Percentiles rank a stretch among this genome's conserved stretches.
Conservation (phyloP, 106 monocot genomes). For the Cymbidium sinense region DNA sequence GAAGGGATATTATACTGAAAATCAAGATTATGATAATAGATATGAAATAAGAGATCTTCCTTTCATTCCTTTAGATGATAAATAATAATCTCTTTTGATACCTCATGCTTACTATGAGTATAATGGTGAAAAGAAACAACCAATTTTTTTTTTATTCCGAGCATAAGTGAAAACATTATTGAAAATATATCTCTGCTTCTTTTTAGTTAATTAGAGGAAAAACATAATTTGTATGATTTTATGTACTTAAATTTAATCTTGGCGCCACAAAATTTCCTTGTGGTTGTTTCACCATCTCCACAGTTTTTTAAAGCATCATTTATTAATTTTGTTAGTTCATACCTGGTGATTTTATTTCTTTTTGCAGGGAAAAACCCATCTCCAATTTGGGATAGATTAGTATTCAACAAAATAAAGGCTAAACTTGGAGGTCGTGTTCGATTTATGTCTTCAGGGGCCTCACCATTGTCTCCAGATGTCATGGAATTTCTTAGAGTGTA, state of each 20-base stretch:
- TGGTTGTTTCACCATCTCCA: background rate
- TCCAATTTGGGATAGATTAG: conserved; percentile 89
- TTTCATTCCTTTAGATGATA: too few species aligned
- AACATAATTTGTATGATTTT: too few species aligned
- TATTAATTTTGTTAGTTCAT: background rate
- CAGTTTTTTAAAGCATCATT: background rate
- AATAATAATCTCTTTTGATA: too few species aligned
- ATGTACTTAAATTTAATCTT: background rate
- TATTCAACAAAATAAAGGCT: conserved; percentile 93
- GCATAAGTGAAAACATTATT: too few species aligned
- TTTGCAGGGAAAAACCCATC: conserved; percentile 70
- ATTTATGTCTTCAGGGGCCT: conserved; percentile 86
- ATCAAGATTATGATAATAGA: too few species aligned
- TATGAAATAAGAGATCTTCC: too few species aligned
- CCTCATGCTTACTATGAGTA: too few species aligned
- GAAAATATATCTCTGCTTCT: background rate
- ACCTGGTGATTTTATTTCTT: background rate
- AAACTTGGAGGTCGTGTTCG: conserved; percentile 89
- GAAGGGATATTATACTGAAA: too few species aligned
- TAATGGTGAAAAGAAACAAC: too few species aligned
- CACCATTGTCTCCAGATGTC: conserved; percentile 88
- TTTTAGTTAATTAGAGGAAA: too few species aligned
- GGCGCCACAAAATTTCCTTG: background rate
- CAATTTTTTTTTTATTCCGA: too few species aligned
- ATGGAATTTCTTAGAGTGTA: conserved; percentile 93